phyloP scores from a whole-genome alignment of 2,329 filamentous ascomycete species.

The Neofusicoccum sp. region DNA sequence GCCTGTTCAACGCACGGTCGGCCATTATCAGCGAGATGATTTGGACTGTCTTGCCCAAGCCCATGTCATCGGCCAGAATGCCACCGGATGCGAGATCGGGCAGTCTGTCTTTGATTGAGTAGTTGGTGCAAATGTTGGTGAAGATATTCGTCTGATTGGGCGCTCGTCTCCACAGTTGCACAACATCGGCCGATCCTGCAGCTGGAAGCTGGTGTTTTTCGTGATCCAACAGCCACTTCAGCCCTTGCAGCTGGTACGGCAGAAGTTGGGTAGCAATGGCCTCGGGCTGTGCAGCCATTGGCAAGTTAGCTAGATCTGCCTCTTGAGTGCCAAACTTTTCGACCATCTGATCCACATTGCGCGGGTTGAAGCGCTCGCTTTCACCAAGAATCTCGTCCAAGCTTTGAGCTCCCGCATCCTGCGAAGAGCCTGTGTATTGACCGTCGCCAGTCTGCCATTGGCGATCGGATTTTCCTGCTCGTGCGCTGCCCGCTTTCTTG shows the following conservation, averaged over 20 bases:
- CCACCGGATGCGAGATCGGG: slow-evolving; percentile 72
- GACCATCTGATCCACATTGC: slow-evolving; percentile 64
- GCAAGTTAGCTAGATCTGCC: slow-evolving; percentile 57
- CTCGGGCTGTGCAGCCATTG: slow-evolving; percentile 69
- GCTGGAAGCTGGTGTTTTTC: slow-evolving; percentile 70
- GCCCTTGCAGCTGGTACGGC: slow-evolving; percentile 75
- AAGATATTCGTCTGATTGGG: slow-evolving; percentile 48
- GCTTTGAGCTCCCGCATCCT: slow-evolving; percentile 47
- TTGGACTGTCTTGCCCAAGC: slow-evolving; percentile 82
- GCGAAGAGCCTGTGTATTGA: slow-evolving; percentile 23
- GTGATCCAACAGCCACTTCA: slow-evolving; percentile 79
- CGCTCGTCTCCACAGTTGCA: slow-evolving; percentile 76
- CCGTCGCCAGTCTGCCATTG: background rate
- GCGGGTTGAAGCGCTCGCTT: slow-evolving; percentile 69
- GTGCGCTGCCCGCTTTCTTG: slow-evolving; percentile 33
- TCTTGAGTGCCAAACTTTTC: slow-evolving; percentile 74
- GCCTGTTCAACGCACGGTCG: slow-evolving; percentile 52
- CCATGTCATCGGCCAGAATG: slow-evolving; percentile 73
- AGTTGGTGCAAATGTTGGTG: slow-evolving; percentile 73
- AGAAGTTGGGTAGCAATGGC: slow-evolving; percentile 68
- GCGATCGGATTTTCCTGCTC: slow-evolving; percentile 31
- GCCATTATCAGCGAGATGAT: slow-evolving; percentile 76
- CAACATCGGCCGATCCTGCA: slow-evolving; percentile 60
- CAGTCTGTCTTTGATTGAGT: slow-evolving; percentile 54
- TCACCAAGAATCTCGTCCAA: slow-evolving; percentile 66